Evolutionary conservation across 225 moss, liverwort and hornwort genomes (phyloP), one percentile per base, ranked within the genome.

Genomic region (Bryum argenteum): DNA sequence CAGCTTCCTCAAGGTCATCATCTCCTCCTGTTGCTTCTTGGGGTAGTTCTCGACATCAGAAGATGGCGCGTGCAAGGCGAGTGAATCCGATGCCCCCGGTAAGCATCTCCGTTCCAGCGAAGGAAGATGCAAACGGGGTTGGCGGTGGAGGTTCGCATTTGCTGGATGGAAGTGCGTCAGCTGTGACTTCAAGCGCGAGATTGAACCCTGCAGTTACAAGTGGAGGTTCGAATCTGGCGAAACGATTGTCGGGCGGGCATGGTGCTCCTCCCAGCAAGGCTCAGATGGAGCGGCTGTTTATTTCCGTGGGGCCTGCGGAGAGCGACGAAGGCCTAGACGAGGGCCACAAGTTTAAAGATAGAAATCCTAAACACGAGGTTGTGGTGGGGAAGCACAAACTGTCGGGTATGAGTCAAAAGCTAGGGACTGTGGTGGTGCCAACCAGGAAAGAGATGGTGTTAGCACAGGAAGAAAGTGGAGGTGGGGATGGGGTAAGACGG

Each of bases 41-140:
- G 95, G 95, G 84, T 37, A 90, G 89, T 47, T 91, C 92, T 65
- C 88, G 95, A 61, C 89, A 85, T 17, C 91, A 85, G 65, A 95
- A 95, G 67, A 88, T 90, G 89, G 77, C 87, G 39, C 90, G 95
- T 66, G 92, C 90, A 15, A 87, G 92, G 41, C 84, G 90, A 40
- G 75, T 86, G 50, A 87, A 88, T 77, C 66, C 82, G 13, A 80
- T 85, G 70, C 86, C 94, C 18, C 86, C 87, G 43, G 82, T 84
- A 70, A 76, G 74, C 19, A 73, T 62, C 33, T 28, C 54, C 7
- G 59, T 77, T 70, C 71, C 82, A 73, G 65, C 77, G 71, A 87
- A 87, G 42, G 92, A 92, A 53, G 95, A 89, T 43, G 37, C 75
- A 51, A 77, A 72, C 57, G 78, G 45, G 17, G 71, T 56, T 42